Evolutionary conservation across 2,329 filamentous ascomycete genomes (phyloP).

Genomic region (Coniochaeta pulveracea): DNA sequence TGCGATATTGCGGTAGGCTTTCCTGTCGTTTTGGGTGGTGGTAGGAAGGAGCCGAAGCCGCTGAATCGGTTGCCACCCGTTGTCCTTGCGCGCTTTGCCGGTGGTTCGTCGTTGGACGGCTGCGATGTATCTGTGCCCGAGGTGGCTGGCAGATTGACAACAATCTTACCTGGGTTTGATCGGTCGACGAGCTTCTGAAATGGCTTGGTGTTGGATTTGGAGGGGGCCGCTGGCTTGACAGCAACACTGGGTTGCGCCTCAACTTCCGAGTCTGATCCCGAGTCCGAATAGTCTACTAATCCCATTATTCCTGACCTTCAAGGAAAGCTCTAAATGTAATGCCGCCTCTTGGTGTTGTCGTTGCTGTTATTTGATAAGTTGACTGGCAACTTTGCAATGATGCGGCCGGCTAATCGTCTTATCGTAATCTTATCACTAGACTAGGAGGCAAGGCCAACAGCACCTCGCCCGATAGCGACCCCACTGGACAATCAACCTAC

Average conservation of each 20-base stretch:
- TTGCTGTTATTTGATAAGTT: too few species aligned
- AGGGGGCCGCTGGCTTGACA: constrained; percentile 16
- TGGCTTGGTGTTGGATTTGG: constrained; percentile 45
- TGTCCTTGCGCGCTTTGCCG: constrained; percentile 59
- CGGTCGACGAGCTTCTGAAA: constrained; percentile 76
- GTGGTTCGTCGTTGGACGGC: constrained; percentile 39
- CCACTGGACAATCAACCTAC: too few species aligned
- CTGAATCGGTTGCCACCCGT: constrained; percentile 51
- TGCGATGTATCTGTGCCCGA: constrained; percentile 19
- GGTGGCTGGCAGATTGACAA: constrained; percentile 58
- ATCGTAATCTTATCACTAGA: too few species aligned
- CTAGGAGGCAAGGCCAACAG: too few species aligned
- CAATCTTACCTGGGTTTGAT: constrained; percentile 72
- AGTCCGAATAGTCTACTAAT: constrained; percentile 75
- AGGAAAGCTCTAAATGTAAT: too few species aligned
- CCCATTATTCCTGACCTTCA: constrained; percentile 43
- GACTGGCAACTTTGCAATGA: too few species aligned
- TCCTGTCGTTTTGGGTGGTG: constrained; percentile 58
- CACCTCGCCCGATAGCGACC: too few species aligned
- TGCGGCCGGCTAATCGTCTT: too few species aligned
- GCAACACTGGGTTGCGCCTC: constrained; percentile 17
- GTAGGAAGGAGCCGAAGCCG: constrained; percentile 78
- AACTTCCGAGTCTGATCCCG: constrained; percentile 55
- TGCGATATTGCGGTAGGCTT: constrained; percentile 14
- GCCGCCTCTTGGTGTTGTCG: too few species aligned